Conservation (phyloP, 352 stramenopile species). For the Pythium brassicae region DNA sequence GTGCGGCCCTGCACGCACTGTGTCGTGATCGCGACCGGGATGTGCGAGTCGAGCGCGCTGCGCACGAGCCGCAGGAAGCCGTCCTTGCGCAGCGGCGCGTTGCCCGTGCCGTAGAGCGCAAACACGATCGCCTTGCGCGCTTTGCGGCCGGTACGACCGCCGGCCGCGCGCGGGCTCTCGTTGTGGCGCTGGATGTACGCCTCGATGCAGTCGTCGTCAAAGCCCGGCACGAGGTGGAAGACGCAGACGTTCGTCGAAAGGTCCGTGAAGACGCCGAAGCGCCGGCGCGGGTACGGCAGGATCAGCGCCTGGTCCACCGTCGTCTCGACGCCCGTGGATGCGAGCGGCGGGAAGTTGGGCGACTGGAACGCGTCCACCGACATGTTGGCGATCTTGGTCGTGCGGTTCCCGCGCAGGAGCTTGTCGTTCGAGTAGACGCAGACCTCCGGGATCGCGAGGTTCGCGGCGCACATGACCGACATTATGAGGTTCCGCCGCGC, state of each 20-base stretch:
- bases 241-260: conserved; percentile 92
- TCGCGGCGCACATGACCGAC: conserved; percentile 83
- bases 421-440: conserved; percentile 96
- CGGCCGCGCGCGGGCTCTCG: conserved; percentile 15
- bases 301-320: conserved; percentile 89
- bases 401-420: conserved; percentile 92
- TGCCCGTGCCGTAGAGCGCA: conserved; percentile 95
- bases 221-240: conserved; percentile 87
- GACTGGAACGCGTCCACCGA: conserved; percentile 95
- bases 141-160: conserved; percentile 11
- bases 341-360: conserved; percentile 93
- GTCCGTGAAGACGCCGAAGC: conserved; percentile 87
- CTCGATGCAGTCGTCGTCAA: conserved; percentile 84
- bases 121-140: conserved; percentile 82
- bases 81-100: conserved; percentile 88
- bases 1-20: conserved; percentile 94
- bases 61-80: conserved; percentile 86
- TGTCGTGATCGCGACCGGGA: conserved; percentile 92
- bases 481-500: conserved; percentile 96
- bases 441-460: conserved; percentile 81
- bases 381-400: conserved; percentile 95
- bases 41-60: conserved; percentile 65
- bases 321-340: conserved; percentile 91
- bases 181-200: conserved; percentile 72
- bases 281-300: conserved; percentile 81